These are phyloP conservation scores for Colletotrichum nymphaeae DNA, from an alignment of 2,329 filamentous ascomycete species.

Conservation along the genomic window DNA sequence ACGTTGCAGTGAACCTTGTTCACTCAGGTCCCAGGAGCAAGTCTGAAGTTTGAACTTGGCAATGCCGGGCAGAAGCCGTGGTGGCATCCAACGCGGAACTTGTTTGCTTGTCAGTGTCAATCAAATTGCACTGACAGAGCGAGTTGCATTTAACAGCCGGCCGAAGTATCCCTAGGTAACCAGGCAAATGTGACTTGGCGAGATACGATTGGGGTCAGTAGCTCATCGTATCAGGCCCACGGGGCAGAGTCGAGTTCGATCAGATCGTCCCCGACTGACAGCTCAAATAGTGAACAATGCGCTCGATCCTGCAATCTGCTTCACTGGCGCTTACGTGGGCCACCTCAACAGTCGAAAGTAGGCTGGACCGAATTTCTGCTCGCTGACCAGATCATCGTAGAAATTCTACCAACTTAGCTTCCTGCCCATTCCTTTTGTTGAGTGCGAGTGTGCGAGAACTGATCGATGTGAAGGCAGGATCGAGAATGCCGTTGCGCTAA, in stretches of 20 bases:
- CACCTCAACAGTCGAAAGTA: background rate
- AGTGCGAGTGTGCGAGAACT: background rate
- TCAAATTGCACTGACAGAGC: constrained; percentile 8
- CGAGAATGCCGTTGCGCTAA: background rate
- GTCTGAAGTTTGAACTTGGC: background rate
- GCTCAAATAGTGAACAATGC: constrained; percentile 12
- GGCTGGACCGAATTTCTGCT: background rate
- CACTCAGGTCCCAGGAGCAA: background rate
- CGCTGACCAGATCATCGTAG: background rate
- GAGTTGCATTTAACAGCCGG: constrained; percentile 1
- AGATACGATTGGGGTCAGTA: background rate
- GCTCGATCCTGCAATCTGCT: background rate
- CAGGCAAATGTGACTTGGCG: no score
- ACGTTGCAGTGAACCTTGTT: background rate
- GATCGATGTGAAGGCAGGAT: background rate
- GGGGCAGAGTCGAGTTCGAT: background rate
- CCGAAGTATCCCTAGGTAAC: background rate
- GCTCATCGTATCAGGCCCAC: background rate
- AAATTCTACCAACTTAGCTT: background rate
- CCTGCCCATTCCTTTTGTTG: constrained; percentile 12
- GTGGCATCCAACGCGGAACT: constrained; percentile 2
- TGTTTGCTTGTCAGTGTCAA: constrained; percentile 11
- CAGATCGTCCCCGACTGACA: background rate
- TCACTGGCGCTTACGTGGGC: background rate
- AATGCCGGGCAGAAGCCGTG: constrained; percentile 1